These are phyloP conservation scores for Emericellopsis cladophorae DNA, from an alignment of 2,329 filamentous ascomycete genomes.

Conservation along the genomic window DNA sequence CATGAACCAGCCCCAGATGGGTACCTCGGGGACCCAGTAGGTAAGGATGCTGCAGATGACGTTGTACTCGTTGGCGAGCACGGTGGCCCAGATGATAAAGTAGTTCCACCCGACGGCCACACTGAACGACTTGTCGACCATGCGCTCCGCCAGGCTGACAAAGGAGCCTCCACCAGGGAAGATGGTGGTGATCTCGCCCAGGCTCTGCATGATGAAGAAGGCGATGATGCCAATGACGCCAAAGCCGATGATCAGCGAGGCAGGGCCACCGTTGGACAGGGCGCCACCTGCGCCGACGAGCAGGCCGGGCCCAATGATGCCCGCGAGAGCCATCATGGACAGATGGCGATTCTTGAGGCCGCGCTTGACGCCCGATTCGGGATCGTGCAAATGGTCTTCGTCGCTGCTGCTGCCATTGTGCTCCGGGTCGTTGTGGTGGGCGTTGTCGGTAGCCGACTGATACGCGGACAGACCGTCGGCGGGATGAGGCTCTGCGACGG, in stretches of 20 bases:
- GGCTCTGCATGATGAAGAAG: conserved; percentile 55
- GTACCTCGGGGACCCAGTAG: conserved; percentile 51
- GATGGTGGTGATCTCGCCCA: conserved; percentile 63
- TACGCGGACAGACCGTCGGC: neutral
- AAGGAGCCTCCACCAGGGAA: conserved; percentile 62
- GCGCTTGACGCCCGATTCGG: conserved; percentile 53
- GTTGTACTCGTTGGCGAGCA: conserved; percentile 61
- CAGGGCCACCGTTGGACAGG: conserved; percentile 55
- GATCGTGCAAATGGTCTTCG: conserved; percentile 34
- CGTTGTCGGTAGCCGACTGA: conserved; percentile 1
- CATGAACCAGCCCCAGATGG: conserved; percentile 55
- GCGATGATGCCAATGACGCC: conserved; percentile 57
- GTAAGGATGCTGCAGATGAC: conserved; percentile 52
- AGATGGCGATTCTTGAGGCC: conserved; percentile 57
- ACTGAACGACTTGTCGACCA: conserved; percentile 58
- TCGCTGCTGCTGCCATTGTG: conserved; percentile 11
- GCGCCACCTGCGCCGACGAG: conserved; percentile 62
- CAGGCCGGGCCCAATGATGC: conserved; percentile 56
- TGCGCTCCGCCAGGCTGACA: conserved; percentile 55
- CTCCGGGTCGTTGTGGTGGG: conserved; percentile 7
- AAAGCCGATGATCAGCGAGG: conserved; percentile 61
- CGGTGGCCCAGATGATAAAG: conserved; percentile 53
- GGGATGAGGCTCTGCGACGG: neutral
- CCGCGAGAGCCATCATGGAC: conserved; percentile 52
- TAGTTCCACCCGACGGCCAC: conserved; percentile 63